Percentiles rank a stretch among this genome's conserved stretches.
phyloP scores from a whole-genome alignment of 2,329 filamentous ascomycete genomes.

The Akanthomyces dipterigenus region DNA sequence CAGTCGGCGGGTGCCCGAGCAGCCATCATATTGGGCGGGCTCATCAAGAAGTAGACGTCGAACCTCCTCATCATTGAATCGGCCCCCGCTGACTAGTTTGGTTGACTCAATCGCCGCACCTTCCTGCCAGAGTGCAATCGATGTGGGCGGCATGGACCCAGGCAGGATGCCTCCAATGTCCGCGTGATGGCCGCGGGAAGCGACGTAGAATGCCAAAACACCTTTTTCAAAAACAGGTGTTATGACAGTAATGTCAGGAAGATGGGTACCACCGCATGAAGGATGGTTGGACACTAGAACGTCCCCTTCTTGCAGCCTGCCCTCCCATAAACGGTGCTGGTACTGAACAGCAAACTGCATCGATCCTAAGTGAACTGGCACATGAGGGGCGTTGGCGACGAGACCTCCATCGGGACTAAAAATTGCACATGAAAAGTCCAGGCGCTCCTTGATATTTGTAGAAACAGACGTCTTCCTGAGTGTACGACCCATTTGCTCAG shows the following conservation, averaged over 20 bases:
- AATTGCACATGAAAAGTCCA: constrained; percentile 75
- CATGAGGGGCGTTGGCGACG: constrained; percentile 68
- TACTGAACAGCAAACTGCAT: constrained; percentile 73
- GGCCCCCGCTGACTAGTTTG: constrained; percentile 68
- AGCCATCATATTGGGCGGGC: constrained; percentile 68
- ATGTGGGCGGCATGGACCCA: constrained; percentile 76
- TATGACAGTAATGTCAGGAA: constrained; percentile 33
- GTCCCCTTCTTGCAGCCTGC: constrained; percentile 26
- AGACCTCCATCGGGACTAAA: constrained; percentile 69
- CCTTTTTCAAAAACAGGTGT: constrained; percentile 33
- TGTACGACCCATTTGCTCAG: constrained; percentile 75
- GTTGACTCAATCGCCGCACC: constrained; percentile 58
- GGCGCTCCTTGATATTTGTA: constrained; percentile 72
- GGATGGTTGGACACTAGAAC: constrained; percentile 31
- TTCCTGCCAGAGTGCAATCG: constrained; percentile 57
- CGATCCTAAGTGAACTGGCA: constrained; percentile 69
- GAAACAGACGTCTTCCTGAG: constrained; percentile 74
- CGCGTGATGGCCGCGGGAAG: constrained; percentile 65
- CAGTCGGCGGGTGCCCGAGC: constrained; percentile 70
- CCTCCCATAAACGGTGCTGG: constrained; percentile 63
- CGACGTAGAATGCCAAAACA: constrained; percentile 44
- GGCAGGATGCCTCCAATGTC: constrained; percentile 70
- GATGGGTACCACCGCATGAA: constrained; percentile 30
- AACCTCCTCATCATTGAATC: constrained; percentile 73
- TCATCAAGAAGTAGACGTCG: constrained; percentile 64